A percentile compares a stretch with the other conserved stretches of the same genome.
Evolutionary conservation across 2,329 filamentous ascomycete genomes (phyloP).

Genomic region (Sphaerostilbella broomeana): DNA sequence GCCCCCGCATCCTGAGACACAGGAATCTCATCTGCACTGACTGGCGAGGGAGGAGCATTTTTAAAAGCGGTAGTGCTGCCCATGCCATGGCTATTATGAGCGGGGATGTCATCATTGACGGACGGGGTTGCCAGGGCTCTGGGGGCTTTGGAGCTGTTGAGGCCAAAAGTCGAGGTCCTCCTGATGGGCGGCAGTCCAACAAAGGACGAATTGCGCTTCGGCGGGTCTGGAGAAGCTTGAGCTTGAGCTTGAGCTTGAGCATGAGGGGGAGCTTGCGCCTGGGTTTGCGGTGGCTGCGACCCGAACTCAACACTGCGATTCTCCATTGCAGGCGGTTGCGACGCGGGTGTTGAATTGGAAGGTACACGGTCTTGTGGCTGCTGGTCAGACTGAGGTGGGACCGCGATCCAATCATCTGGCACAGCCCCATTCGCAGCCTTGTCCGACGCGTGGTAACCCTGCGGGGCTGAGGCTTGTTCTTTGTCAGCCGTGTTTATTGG

Average conservation of each 20-base stretch:
- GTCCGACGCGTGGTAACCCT: neutral
- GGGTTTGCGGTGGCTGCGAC: slow-evolving; percentile 11
- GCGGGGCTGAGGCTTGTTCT: no score
- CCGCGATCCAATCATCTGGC: slow-evolving; percentile 27
- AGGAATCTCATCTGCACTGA: neutral
- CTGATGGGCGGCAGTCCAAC: slow-evolving; percentile 53
- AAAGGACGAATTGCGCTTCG: slow-evolving; percentile 45
- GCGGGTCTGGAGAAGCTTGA: slow-evolving; percentile 19
- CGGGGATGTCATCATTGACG: slow-evolving; percentile 31
- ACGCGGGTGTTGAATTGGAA: no score
- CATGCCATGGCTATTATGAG: slow-evolving; percentile 25
- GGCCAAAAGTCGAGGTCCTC: slow-evolving; percentile 49
- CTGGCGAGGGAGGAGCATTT: neutral
- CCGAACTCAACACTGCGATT: slow-evolving; percentile 14
- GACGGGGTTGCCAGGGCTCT: slow-evolving; percentile 26
- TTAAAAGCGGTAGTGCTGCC: neutral
- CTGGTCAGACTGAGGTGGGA: slow-evolving; percentile 20
- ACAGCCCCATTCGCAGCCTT: slow-evolving; percentile 1
- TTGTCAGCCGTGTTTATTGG: no score
- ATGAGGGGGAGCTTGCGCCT: no score
- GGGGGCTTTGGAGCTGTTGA: slow-evolving; percentile 31
- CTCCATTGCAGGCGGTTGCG: no score
- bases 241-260: slow-evolving; percentile 1
- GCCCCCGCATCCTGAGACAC: neutral
- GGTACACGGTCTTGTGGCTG: no score